Conservation (phyloP, 106 monocot species). For the Allium sativum region DNA sequence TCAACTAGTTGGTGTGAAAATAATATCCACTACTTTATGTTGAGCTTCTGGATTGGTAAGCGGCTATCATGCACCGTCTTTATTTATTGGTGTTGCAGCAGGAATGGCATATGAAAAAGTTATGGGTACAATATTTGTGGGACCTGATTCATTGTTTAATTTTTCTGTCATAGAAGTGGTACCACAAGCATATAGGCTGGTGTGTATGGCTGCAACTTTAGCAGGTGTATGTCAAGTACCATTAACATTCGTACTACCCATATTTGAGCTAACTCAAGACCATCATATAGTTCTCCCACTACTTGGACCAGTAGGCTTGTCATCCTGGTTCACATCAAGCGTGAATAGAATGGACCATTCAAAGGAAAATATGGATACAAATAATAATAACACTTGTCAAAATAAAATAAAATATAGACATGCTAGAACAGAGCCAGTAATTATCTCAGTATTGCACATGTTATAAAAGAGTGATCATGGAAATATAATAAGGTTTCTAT, state of each 20-base stretch:
- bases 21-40: conserved; percentile 63
- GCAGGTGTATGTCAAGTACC: conserved; percentile 93
- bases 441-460: no score
- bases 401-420: conserved; percentile 1
- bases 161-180: conserved; percentile 66
- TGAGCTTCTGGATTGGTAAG: conserved; percentile 88
- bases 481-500: no score
- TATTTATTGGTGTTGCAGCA: conserved; percentile 95
- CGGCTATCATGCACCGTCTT: conserved; percentile 92
- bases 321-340: conserved; percentile 70
- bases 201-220: conserved; percentile 97
- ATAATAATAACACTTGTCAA: conserved; percentile 7
- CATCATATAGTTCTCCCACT: conserved; percentile 88
- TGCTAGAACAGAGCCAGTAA: background rate
- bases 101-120: conserved; percentile 94
- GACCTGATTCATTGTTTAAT: conserved; percentile 41
- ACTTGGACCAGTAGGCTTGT: conserved; percentile 88
- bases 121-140: conserved; percentile 28
- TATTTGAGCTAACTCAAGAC: conserved; percentile 90
- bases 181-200: conserved; percentile 97
- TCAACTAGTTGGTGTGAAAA: conserved; percentile 86
- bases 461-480: no score
- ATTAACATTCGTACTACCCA: conserved; percentile 78
- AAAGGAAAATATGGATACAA: conserved; percentile 8
- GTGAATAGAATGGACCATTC: conserved; percentile 25